Percentiles rank a stretch among this genome's conserved stretches.
Conservation (phyloP, 2,329 filamentous ascomycete species). For the Neurospora sp. region DNA sequence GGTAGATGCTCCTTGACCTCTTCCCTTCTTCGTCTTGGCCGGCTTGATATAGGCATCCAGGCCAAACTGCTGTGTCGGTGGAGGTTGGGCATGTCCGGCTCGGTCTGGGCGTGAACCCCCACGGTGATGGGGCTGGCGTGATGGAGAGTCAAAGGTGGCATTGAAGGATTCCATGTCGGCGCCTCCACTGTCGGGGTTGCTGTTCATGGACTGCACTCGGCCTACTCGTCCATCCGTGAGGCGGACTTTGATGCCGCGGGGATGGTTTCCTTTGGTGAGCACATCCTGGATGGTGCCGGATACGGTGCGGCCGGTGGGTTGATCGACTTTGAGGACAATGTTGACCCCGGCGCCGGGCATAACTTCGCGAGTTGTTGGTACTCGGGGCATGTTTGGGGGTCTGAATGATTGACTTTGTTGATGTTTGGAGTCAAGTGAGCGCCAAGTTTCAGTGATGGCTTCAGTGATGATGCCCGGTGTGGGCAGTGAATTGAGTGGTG, state of each 20-base stretch:
- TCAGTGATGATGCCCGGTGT: not conserved
- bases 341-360: constrained; percentile 54
- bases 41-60: constrained; percentile 41
- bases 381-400: constrained; percentile 17
- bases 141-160: not conserved
- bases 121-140: not conserved
- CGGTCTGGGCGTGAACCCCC: not conserved
- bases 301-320: constrained; percentile 63
- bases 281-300: constrained; percentile 56
- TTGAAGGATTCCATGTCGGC: not conserved
- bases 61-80: constrained; percentile 28
- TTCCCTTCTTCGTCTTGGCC: constrained; percentile 22
- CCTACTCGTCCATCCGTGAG: constrained; percentile 63
- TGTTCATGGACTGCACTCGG: constrained; percentile 55
- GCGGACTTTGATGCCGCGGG: constrained; percentile 70
- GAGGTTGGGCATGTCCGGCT: constrained; percentile 2
- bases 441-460: not conserved
- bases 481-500: not conserved
- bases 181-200: constrained; percentile 12
- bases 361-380: constrained; percentile 43
- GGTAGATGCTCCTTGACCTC: not conserved
- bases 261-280: constrained; percentile 64
- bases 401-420: not conserved
- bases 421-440: not conserved
- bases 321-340: constrained; percentile 68